Conservation (phyloP, 1,284 basidiomycete genomes). For the Pyrrhoderma lamaoense region DNA sequence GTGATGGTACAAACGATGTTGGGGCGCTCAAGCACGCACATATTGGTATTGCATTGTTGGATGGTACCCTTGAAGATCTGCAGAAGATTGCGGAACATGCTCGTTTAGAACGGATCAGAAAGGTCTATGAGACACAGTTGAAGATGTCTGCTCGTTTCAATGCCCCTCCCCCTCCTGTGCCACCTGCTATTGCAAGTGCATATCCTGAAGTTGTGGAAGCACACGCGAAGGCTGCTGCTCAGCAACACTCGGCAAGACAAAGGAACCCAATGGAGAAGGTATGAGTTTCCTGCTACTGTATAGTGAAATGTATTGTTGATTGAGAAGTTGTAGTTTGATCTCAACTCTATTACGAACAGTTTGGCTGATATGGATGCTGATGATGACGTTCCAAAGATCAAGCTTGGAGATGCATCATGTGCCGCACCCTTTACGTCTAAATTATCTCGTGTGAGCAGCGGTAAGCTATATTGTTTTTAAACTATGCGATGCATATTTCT, state of each 20-base stretch:
- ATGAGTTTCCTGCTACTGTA: background rate
- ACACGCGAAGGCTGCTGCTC: conserved; percentile 68
- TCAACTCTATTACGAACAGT: conserved; percentile 81
- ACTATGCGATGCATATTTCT: conserved; percentile 1
- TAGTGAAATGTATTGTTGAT: background rate
- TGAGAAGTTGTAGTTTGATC: conserved; percentile 61
- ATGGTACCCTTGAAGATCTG: conserved; percentile 86
- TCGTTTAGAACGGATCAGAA: conserved; percentile 82
- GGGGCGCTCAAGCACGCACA: conserved; percentile 95
- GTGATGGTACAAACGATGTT: conserved; percentile 96
- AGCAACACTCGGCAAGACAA: conserved; percentile 59
- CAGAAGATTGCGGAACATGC: conserved; percentile 91
- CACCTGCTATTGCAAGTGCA: conserved; percentile 72
- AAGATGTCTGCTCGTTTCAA: conserved; percentile 84
- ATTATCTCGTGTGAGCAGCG: conserved; percentile 86
- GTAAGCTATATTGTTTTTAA: conserved; percentile 36
- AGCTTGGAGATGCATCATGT: conserved; percentile 93
- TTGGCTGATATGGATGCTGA: conserved; percentile 90
- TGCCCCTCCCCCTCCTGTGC: conserved; percentile 87
- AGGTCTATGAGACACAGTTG: conserved; percentile 91
- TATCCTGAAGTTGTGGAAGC: conserved; percentile 88
- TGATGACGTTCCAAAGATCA: conserved; percentile 91
- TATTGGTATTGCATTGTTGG: conserved; percentile 87
- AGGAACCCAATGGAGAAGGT: conserved; percentile 90
- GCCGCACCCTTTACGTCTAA: conserved; percentile 97